A percentile compares a stretch with the other conserved stretches of the same genome.
Conservation (phyloP, 768 basidiomycete species). For the Coprinopsis cinerea region DNA sequence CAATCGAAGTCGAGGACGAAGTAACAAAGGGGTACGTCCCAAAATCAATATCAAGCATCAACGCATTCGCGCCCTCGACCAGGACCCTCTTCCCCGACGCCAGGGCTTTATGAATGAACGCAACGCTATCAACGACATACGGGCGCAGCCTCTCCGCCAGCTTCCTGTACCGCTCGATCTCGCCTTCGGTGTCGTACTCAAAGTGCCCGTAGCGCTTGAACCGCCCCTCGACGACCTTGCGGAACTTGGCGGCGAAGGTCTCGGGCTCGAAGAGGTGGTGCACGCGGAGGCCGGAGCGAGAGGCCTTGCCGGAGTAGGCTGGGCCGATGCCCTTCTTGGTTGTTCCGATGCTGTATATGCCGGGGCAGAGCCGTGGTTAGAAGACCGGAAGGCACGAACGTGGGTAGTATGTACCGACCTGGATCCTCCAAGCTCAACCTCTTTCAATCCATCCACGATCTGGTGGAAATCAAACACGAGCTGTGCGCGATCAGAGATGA, state of each 20-base stretch:
- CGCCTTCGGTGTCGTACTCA: conserved; percentile 97
- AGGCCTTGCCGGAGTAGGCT: conserved; percentile 96
- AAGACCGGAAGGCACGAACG: not conserved
- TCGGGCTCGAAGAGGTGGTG: conserved; percentile 92
- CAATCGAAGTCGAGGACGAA: conserved; percentile 87
- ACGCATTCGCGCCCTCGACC: conserved; percentile 95
- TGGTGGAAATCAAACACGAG: conserved; percentile 99
- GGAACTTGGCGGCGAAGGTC: conserved; percentile 86
- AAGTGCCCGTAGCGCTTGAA: conserved; percentile 98
- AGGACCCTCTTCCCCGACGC: conserved; percentile 72
- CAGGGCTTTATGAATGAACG: conserved; percentile 79
- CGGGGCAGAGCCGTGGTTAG: not conserved
- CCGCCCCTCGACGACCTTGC: conserved; percentile 91
- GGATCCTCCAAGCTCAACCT: conserved; percentile 90
- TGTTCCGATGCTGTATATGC: conserved; percentile 95
- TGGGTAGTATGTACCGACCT: conserved; percentile 36
- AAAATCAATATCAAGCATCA: conserved; percentile 98
- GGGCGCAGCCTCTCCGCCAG: conserved; percentile 83
- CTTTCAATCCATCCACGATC: conserved; percentile 97
- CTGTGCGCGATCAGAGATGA: conserved; percentile 94
- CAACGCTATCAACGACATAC: conserved; percentile 84
- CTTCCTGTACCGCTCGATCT: conserved; percentile 86
- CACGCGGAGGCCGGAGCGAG: conserved; percentile 89
- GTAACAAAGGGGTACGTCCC: conserved; percentile 99
- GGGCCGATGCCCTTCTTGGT: conserved; percentile 99